Evolutionary conservation across 1,284 basidiomycete species (phyloP), one percentile per base, ranked within the genome.

Genomic region (Wallemia hederae): DNA sequence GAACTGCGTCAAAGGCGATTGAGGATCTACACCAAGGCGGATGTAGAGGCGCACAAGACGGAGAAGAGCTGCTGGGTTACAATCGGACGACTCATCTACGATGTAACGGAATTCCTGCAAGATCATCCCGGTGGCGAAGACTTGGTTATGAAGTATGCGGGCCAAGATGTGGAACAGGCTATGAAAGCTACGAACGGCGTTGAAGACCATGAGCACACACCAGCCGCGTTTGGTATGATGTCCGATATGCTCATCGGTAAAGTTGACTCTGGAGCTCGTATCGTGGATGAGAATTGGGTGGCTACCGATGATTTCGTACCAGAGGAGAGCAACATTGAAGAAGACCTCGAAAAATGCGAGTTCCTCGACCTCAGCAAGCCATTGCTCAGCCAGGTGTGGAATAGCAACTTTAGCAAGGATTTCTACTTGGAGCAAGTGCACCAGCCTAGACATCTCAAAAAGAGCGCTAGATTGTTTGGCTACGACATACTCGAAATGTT

Each of bases 341-440:
- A 77, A 64, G 90, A 96, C 82, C 82, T 72, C 65, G 80, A 82
- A 70, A 83, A 85, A 73, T 87, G 85, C 70, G 77, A 87, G 69
- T 99, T 99, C 73, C 75, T 99, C 63, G 92, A 99, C 70, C 78
- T 99, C 27, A 77, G 80, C 65, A 80, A 82, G 70, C 89, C 94
- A 1, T 72, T 99, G 63, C 73, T 96, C 65, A 74, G 76, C 69
- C 89, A 96, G 71, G 78, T 94, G 66, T 86, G 82, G 81, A 73
- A 80, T 63, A 77, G 79, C 29, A 84, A 85, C 69, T 94, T 85
- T 68, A 82, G 83, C 68, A 98, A 98, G 75, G 80, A 84, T 24
- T 98, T 94, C 70, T 98, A 98, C 71, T 76, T 98, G 60, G 79
- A 87, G 68, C 92, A 98, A 71, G 89, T 98, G 0, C 92, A 98